Evolutionary conservation across 768 basidiomycete species (phyloP).

Genomic region (Lactarius trivialis): DNA sequence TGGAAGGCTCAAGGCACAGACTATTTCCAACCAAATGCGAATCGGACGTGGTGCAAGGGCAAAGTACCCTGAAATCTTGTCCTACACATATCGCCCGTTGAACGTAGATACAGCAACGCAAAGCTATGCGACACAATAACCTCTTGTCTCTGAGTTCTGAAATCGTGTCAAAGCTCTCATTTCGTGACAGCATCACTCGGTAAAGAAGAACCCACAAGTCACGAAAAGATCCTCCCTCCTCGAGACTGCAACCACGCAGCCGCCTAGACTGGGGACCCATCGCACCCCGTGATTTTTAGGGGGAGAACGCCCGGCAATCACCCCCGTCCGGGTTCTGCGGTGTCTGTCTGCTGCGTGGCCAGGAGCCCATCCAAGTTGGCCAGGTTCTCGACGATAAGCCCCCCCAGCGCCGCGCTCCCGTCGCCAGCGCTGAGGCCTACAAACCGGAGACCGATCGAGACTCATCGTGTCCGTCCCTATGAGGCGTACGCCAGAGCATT

Average conservation of each 20-base stretch:
- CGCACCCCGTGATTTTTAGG: slow-evolving; percentile 25
- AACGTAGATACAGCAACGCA: neutral
- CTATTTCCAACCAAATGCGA: neutral
- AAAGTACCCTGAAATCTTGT: neutral
- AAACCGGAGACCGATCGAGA: slow-evolving; percentile 25
- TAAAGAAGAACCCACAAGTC: neutral
- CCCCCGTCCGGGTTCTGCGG: neutral
- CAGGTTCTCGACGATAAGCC: slow-evolving; percentile 29
- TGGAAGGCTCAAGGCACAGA: neutral
- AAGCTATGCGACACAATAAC: neutral
- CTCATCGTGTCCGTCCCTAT: slow-evolving; percentile 28
- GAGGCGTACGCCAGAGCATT: slow-evolving; percentile 24
- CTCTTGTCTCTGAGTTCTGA: neutral
- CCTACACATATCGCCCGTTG: neutral
- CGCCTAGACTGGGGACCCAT: slow-evolving; percentile 29
- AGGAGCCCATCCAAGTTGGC: slow-evolving; percentile 24
- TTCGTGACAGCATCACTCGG: neutral
- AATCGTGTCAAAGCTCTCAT: neutral
- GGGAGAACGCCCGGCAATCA: slow-evolving; percentile 26
- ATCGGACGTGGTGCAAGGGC: neutral
- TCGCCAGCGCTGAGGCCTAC: neutral
- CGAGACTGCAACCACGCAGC: slow-evolving; percentile 22
- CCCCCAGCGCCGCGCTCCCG: slow-evolving; percentile 16
- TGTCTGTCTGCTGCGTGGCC: neutral
- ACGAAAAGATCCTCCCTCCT: neutral